Conservation (phyloP, 371 early-diverging fungal genomes). For the Rhizopus stolonifer region DNA sequence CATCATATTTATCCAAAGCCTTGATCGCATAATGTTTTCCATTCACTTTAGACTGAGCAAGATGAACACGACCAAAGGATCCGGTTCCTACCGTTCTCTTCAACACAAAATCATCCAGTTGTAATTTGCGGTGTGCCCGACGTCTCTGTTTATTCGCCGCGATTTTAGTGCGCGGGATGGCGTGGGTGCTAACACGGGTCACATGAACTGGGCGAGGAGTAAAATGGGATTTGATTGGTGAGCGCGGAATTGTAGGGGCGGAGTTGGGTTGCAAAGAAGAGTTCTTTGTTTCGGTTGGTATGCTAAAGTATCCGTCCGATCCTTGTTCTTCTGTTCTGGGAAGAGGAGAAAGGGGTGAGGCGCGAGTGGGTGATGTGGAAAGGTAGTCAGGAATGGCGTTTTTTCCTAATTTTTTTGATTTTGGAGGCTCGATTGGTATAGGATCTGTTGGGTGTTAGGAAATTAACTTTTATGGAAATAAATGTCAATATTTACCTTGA, state of each 20-base stretch:
- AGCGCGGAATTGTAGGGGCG: conserved; percentile 5
- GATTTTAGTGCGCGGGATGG: conserved; percentile 17
- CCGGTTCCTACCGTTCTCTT: conserved; percentile 71
- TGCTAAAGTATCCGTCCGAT: conserved; percentile 17
- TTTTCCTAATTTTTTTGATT: not conserved
- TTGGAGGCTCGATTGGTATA: conserved; percentile 10
- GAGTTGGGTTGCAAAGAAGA: conserved; percentile 2
- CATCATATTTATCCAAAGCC: conserved; percentile 87
- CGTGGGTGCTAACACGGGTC: conserved; percentile 18
- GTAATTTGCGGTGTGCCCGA: conserved; percentile 21
- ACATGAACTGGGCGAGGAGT: conserved; percentile 19
- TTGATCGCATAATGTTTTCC: conserved; percentile 85
- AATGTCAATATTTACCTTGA: conserved; percentile 13
- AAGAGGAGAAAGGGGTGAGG: conserved; percentile 31
- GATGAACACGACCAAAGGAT: conserved; percentile 69
- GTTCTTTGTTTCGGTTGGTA: conserved; percentile 1
- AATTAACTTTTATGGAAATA: conserved; percentile 14
- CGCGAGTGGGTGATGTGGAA: conserved; percentile 21
- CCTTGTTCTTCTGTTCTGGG: conserved; percentile 13
- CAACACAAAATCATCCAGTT: conserved; percentile 34
- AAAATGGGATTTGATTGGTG: conserved; percentile 16
- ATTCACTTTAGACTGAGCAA: conserved; percentile 49
- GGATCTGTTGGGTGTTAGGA: conserved; percentile 2
- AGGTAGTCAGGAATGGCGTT: conserved; percentile 20
- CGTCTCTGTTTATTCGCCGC: conserved; percentile 12